These are phyloP conservation scores for Cercospora sp. DNA, from an alignment of 2,329 filamentous ascomycete genomes.

Conservation along the genomic window DNA sequence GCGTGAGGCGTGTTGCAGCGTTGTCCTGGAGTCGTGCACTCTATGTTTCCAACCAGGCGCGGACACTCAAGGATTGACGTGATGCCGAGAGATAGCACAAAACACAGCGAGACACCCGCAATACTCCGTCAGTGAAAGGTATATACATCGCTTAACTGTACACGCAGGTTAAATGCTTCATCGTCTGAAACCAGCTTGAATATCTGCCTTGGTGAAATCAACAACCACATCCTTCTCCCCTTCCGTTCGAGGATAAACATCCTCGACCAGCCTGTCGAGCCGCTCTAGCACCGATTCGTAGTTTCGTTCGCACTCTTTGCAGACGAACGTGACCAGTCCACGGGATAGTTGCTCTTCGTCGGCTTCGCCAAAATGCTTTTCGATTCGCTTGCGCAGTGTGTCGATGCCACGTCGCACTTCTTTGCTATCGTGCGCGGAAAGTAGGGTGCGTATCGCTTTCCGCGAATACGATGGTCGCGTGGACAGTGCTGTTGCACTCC, in stretches of 20 bases:
- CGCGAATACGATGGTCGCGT: constrained; percentile 81
- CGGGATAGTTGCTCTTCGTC: constrained; percentile 70
- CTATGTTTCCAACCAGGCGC: background rate
- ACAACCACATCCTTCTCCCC: constrained; percentile 48
- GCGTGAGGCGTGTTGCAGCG: background rate
- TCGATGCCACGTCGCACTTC: constrained; percentile 83
- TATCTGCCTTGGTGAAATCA: constrained; percentile 40
- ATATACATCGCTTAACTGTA: background rate
- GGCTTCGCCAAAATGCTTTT: constrained; percentile 94
- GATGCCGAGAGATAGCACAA: background rate
- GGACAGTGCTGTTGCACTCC: constrained; percentile 64
- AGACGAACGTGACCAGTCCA: constrained; percentile 60
- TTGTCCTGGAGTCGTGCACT: background rate
- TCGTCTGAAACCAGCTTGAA: constrained; percentile 39
- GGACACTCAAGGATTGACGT: background rate
- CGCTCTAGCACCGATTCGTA: constrained; percentile 59
- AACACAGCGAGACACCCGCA: background rate
- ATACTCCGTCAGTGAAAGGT: background rate
- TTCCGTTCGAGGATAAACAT: constrained; percentile 44
- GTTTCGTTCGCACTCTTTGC: constrained; percentile 59
- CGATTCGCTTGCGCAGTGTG: constrained; percentile 80
- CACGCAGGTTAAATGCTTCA: background rate
- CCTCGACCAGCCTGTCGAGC: constrained; percentile 43
- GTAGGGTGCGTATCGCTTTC: constrained; percentile 79
- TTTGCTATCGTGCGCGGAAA: constrained; percentile 76